Percentiles rank a stretch among this genome's conserved stretches.
phyloP scores from a whole-genome alignment of 2,329 filamentous ascomycete genomes.

The Gyromitra esculenta region DNA sequence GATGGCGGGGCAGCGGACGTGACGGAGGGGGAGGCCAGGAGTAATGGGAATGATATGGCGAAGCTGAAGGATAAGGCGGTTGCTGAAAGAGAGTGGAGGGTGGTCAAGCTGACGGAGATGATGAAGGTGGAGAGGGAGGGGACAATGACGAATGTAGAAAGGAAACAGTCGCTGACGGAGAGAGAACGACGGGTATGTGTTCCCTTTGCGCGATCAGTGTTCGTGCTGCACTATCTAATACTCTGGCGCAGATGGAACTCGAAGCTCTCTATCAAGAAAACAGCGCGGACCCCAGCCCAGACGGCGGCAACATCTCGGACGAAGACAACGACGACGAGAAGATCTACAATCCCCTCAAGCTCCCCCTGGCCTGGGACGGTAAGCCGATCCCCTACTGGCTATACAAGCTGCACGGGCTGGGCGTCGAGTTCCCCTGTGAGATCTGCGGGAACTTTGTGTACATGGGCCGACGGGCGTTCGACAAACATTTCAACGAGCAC shows the following conservation, averaged over 20 bases:
- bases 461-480: constrained; percentile 93
- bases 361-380: constrained; percentile 96
- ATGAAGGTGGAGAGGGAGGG: constrained; percentile 90
- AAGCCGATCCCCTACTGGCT: constrained; percentile 99
- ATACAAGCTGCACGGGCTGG: constrained; percentile 93
- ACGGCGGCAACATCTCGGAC: constrained; percentile 76
- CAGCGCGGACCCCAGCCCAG: constrained; percentile 64
- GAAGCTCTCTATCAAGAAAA: constrained; percentile 80
- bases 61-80: constrained; percentile 87
- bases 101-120: constrained; percentile 79
- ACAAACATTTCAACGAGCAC: constrained; percentile 97
- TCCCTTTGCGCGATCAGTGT: neutral
- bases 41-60: constrained; percentile 31
- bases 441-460: constrained; percentile 99
- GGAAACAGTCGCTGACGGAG: constrained; percentile 97
- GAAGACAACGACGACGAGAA: constrained; percentile 84
- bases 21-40: constrained; percentile 59
- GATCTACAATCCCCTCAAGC: constrained; percentile 95
- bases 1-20: constrained; percentile 56
- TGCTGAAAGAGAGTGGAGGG: constrained; percentile 84
- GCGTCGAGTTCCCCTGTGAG: constrained; percentile 94
- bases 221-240: constrained; percentile 26
- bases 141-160: constrained; percentile 92
- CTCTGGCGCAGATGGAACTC: constrained; percentile 73
- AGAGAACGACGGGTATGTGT: constrained; percentile 75